Evolutionary conservation across 768 basidiomycete species (phyloP).

Genomic region (Kwoniella dendrophila): DNA sequence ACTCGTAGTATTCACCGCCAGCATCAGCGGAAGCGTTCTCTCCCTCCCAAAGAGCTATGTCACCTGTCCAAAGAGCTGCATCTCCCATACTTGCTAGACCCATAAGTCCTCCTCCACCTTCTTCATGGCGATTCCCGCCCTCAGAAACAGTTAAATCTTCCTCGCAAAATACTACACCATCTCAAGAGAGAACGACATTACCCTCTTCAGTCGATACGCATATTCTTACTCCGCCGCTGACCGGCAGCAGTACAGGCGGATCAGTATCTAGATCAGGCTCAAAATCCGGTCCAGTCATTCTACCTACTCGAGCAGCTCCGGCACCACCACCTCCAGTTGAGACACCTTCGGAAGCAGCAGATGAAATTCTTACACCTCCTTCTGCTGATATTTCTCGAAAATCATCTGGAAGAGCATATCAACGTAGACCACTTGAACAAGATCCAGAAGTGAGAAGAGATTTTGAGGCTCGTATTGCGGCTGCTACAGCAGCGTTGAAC

Average conservation of each 20-base stretch:
- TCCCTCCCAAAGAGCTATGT: constrained; percentile 1
- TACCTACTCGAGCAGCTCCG: constrained; percentile 10
- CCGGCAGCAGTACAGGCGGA: constrained; percentile 3
- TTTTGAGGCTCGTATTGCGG: constrained; percentile 47
- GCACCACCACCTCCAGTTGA: constrained; percentile 8
- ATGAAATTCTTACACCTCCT: constrained; percentile 26
- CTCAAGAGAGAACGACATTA: constrained; percentile 2
- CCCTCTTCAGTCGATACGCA: constrained; percentile 19
- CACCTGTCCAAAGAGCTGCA: constrained; percentile 3
- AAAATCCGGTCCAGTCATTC: constrained; percentile 3
- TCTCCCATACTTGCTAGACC: constrained; percentile 15
- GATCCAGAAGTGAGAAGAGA: constrained; percentile 40
- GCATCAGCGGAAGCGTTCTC: constrained; percentile 13
- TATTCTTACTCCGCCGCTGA: constrained; percentile 17
- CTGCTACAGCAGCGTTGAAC: constrained; percentile 45
- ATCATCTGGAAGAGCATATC: neutral
- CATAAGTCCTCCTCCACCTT: constrained; percentile 16
- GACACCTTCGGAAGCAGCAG: constrained; percentile 18
- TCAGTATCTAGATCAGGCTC: constrained; percentile 9
- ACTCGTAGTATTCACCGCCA: constrained; percentile 8
- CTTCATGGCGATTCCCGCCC: constrained; percentile 22
- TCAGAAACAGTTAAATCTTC: neutral
- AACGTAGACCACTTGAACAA: constrained; percentile 20
- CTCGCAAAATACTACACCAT: constrained; percentile 6
- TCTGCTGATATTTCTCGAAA: constrained; percentile 15